Percentiles rank a stretch among this genome's conserved stretches.
These are phyloP conservation scores for Aristolochia contorta DNA, from an alignment of 164 flowering plant genomes.

Conservation along the genomic window DNA sequence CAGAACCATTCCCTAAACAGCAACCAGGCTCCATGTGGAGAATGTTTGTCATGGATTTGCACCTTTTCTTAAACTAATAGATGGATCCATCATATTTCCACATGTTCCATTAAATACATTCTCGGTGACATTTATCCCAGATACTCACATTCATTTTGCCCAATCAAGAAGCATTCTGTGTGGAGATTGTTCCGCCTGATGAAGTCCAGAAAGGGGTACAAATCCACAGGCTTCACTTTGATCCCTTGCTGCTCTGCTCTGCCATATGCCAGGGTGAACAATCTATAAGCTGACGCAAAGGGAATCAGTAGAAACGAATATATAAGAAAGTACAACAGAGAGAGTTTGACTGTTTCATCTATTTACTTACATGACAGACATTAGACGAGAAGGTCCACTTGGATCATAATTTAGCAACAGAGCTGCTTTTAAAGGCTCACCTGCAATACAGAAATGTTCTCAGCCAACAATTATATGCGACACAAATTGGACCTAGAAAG, in stretches of 20 bases:
- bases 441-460: conserved; percentile 22
- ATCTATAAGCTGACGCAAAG: background rate
- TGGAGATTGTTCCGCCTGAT: conserved; percentile 23
- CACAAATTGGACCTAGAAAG: background rate
- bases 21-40: background rate
- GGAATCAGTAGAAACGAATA: too few relatives aligned
- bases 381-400: conserved; percentile 66
- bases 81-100: background rate
- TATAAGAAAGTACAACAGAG: too few relatives aligned
- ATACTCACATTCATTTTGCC: conserved; percentile 26
- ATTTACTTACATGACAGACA: conserved; percentile 55
- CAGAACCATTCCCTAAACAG: background rate
- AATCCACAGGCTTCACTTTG: conserved; percentile 16
- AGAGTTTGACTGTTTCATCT: background rate
- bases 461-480: background rate
- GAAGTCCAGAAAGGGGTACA: conserved; percentile 24
- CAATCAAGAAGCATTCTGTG: conserved; percentile 23
- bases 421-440: conserved; percentile 75
- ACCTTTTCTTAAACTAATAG: too few relatives aligned
- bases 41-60: background rate
- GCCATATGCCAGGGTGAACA: conserved; percentile 6
- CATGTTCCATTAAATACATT: background rate
- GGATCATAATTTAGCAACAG: conserved; percentile 81
- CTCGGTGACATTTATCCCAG: background rate
- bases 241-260: conserved; percentile 32